Evolutionary conservation across 176 grass and related monocot genomes (phyloP), one percentile per base, ranked within the genome.

Genomic region (Raddia distichophylla): DNA sequence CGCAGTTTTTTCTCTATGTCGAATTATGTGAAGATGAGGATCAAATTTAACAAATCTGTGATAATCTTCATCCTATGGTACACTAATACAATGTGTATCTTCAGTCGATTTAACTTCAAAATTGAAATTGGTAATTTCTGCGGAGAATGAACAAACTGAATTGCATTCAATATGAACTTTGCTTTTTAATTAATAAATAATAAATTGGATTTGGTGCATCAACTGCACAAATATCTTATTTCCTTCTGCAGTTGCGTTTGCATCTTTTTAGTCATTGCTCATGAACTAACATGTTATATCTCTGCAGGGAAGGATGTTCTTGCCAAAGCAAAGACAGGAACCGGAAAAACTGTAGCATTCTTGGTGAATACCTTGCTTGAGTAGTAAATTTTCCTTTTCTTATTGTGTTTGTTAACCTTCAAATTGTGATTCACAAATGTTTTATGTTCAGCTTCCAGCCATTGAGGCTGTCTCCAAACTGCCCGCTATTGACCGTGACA

Each of bases 321-420:
- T 60, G 96, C 96, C 50, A 98, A 95, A 92, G 96, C 96, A 84
- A 98, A 79, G 82, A 98, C 96, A 76, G 96, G 93, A 74, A 98
- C 93, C 17, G 96, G 96, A 61, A 95, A 98, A 91, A 98, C 96
- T 82, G 93, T 98, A 58, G 96, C 93, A 69, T 98, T 98, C 80
- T 89, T 98, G 87, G 96, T 98, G 71, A 92, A 60, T 87, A 76
- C 63, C 72, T 71, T 87, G 14, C 69, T 71, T 67, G 40, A 58
- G 17, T 50, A 79, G 13, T 68, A 57, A 77, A 65, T 79, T 52
- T 45, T 17, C 10, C 40, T 82, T 20, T 8, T 18, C 33, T 67
- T 5, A 45, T 20, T 56, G 18, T 8, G 70, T 57, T 44, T 61
- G 3, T 73, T 11, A 5, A 34, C 7, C 34, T 68, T 45, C 34